Conservation (phyloP, 1,284 basidiomycete species). For the Porogramme epimiltina region DNA sequence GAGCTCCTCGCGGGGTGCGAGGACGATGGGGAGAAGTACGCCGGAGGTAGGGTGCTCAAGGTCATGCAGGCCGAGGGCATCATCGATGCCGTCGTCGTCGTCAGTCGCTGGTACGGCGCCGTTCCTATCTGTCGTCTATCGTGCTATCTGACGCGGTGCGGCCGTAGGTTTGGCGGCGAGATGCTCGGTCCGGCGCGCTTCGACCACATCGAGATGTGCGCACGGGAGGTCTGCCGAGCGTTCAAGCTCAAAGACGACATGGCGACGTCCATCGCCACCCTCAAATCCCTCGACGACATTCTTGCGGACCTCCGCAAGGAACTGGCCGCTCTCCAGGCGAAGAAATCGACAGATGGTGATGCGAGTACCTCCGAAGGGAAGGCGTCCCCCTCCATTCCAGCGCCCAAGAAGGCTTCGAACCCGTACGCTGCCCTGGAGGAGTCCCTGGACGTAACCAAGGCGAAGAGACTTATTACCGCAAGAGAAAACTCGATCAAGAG, state of each 20-base stretch:
- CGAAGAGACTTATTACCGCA: slow-evolving; percentile 48
- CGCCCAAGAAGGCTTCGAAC: slow-evolving; percentile 25
- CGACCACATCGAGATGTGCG: slow-evolving; percentile 74
- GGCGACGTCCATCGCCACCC: slow-evolving; percentile 54
- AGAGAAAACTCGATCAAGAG: slow-evolving; percentile 44
- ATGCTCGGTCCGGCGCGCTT: slow-evolving; percentile 75
- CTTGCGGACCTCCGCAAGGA: slow-evolving; percentile 56
- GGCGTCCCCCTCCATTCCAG: background rate
- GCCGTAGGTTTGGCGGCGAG: slow-evolving; percentile 76
- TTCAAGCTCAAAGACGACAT: slow-evolving; percentile 71
- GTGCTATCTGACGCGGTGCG: background rate
- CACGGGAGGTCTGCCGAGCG: slow-evolving; percentile 67
- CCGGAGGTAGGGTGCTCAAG: slow-evolving; percentile 61
- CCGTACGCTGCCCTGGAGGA: slow-evolving; percentile 43
- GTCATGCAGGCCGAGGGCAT: slow-evolving; percentile 70
- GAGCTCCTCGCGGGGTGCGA: slow-evolving; percentile 59
- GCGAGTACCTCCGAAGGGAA: background rate
- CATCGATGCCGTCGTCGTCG: slow-evolving; percentile 67
- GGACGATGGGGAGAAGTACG: slow-evolving; percentile 76
- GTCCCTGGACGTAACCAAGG: slow-evolving; percentile 44
- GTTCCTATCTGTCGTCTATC: background rate
- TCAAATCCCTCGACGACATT: slow-evolving; percentile 64
- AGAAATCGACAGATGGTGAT: background rate
- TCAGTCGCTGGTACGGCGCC: slow-evolving; percentile 67
- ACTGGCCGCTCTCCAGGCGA: slow-evolving; percentile 34